Evolutionary conservation across 371 early-diverging fungal species (phyloP), one percentile per base, ranked within the genome.

Genomic region (Encephalitozoon romaleae): DNA sequence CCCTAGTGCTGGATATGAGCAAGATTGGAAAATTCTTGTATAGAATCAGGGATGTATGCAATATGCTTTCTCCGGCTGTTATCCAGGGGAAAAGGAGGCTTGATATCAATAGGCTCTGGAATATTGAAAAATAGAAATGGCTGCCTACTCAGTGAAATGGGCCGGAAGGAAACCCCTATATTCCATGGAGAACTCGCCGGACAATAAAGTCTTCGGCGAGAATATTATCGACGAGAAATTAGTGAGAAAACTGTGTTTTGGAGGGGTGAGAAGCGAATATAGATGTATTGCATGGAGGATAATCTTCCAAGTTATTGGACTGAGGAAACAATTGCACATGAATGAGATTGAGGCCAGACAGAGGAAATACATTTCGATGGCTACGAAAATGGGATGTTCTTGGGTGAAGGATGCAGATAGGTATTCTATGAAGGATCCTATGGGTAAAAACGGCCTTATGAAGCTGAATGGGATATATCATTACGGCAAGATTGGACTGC

Each of bases 31-130:
- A 67, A 39, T 70, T 47, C 45, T 9, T 32, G 25, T 75, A 79
- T 34, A 64, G 76, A 34, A 64, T 79, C n/a, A 41, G 47, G 42
- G 74, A 74, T 70, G 53, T 79, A 23, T 25, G 70, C 23, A 52
- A 49, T 23, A 18, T 18, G 28, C 25, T 79, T 21, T 75, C 52
- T 11, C 59, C 45, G 4, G 53, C 39, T 34, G 79, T 79, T 30
- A 64, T 68, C 18, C 53, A 66, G 39, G 70, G 79, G 9, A 79
- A 43, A 49, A 67, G 21, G 47, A 26, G 63, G 15, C 26, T 79
- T 30, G 52, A 75, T 64, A 52, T 21, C 39, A 42, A 25, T 12
- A 70, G 70, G 25, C 75, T 72, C 25, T 34, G 49, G 25, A 25
- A 74, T 28, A 78, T 78, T 9, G 41, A 71, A 5, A 70, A 38